These are phyloP conservation scores for Aspergillus sclerotialis DNA, from an alignment of 2,329 filamentous ascomycete species.

Conservation along the genomic window DNA sequence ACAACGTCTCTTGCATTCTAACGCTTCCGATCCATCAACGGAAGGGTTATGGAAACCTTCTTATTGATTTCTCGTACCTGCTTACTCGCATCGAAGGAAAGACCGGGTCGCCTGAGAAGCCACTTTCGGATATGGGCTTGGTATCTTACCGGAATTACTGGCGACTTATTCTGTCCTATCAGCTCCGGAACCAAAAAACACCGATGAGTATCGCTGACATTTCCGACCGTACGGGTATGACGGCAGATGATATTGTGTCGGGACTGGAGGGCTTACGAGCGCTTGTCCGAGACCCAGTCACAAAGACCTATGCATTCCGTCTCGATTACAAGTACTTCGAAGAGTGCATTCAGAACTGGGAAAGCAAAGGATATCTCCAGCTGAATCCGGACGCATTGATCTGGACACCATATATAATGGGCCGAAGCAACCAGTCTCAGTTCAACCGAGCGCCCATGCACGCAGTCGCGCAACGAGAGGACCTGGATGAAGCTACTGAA, in stretches of 20 bases:
- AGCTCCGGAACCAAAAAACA: constrained; percentile 60
- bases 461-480: constrained; percentile 80
- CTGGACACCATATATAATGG: constrained; percentile 98
- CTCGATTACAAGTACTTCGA: constrained; percentile 80
- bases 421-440: constrained; percentile 70
- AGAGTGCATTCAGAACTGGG: constrained; percentile 83
- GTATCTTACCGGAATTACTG: constrained; percentile 98
- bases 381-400: constrained; percentile 73
- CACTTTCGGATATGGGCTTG: constrained; percentile 92
- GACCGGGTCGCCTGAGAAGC: constrained; percentile 93
- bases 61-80: constrained; percentile 98
- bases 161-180: constrained; percentile 80
- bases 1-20: constrained; percentile 96
- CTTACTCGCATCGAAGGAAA: constrained; percentile 88
- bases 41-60: constrained; percentile 90
- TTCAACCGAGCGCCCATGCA: constrained; percentile 80
- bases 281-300: constrained; percentile 81
- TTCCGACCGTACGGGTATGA: constrained; percentile 89
- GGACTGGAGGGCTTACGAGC: constrained; percentile 85
- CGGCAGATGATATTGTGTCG: constrained; percentile 90
- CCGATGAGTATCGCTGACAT: constrained; percentile 48
- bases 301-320: constrained; percentile 80
- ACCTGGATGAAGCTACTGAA: constrained; percentile 26
- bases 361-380: constrained; percentile 78
- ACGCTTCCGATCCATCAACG: constrained; percentile 94